Evolutionary conservation across 2,329 filamentous ascomycete species (phyloP), one percentile per base, ranked within the genome.

Genomic region (Dactylellina cionopaga): DNA sequence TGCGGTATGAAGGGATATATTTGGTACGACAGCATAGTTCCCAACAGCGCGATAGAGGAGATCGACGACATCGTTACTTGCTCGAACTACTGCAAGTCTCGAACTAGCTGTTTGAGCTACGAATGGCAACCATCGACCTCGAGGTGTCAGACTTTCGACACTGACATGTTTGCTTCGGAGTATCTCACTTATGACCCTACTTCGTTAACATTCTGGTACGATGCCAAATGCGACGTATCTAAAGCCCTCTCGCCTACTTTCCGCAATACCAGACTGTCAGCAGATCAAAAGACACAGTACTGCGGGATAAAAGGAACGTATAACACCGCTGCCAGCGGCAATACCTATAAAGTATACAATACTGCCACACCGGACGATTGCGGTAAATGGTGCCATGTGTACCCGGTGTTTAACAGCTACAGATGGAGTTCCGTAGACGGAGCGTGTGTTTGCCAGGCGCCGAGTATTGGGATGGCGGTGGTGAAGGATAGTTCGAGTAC

Each of bases 321-420:
- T 33, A 65, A 65, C 22, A 46, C 17, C 13, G 51, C 43, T 9
- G 62, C 52, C 2, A 58, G 62, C 17, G 27, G 9, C 1, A 66
- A 68, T 46, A 54, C 37, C 5, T 58, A 44, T 17, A 37, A 68
- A 27, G 35, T 52, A n/a, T 31, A 52, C 19, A 52, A 25, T 13
- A 37, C 22, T 4, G 35, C 54, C 15, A 52, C 63, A 3, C 25
- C 62, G 3, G 62, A 66, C 27, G 62, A 49, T 1, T 66, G 62
- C 27, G 62, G 62, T 17, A 66, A 66, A 15, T 65, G 60, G 60
- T 65, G 60, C 27, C 49, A 65, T 49, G 52, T 56, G 9, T 66
- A 56, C n/a, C 51, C 62, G 1, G 62, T 56, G 31, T 58, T 66
- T 22, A 56, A 58, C 22, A 60, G 44, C 19, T 69, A 69, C 15